A percentile compares a stretch with the other conserved stretches of the same genome.
Evolutionary conservation across 2,329 filamentous ascomycete genomes (phyloP).

Genomic region (Cercospora zeina): DNA sequence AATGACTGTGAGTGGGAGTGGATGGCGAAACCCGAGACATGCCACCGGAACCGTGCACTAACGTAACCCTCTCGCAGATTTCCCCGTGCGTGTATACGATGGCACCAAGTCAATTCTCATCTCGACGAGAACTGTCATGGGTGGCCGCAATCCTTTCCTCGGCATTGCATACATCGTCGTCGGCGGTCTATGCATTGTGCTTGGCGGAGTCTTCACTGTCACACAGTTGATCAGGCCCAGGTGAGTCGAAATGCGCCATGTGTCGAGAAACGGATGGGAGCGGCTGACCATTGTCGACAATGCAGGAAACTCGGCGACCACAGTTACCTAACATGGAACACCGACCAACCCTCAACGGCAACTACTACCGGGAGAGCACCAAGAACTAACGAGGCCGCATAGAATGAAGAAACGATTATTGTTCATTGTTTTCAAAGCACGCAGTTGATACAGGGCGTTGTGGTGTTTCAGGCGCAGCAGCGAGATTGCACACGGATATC

Average conservation of each 20-base stretch:
- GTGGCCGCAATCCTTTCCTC: slow-evolving; percentile 91
- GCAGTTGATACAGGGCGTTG: slow-evolving; percentile 25
- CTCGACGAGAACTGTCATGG: slow-evolving; percentile 87
- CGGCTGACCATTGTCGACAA: slow-evolving; percentile 13
- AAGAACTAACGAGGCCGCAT: slow-evolving; percentile 38
- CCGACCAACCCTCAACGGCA: slow-evolving; percentile 61
- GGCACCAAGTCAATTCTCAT: slow-evolving; percentile 89
- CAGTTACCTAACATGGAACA: slow-evolving; percentile 96
- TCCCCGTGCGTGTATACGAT: slow-evolving; percentile 73
- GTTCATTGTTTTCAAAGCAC: slow-evolving; percentile 28
- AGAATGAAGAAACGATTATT: slow-evolving; percentile 22
- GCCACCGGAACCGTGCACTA: slow-evolving; percentile 13
- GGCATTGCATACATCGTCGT: slow-evolving; percentile 96
- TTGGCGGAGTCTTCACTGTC: slow-evolving; percentile 84
- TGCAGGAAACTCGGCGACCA: slow-evolving; percentile 93
- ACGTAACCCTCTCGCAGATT: slow-evolving; percentile 58
- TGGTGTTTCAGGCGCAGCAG: slow-evolving; percentile 27
- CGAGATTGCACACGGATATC: slow-evolving; percentile 20
- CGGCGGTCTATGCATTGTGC: slow-evolving; percentile 84
- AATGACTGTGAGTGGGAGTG: slow-evolving; percentile 66
- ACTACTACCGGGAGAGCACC: slow-evolving; percentile 51
- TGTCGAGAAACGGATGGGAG: neutral
- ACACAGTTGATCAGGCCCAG: slow-evolving; percentile 89
- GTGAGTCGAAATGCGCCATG: slow-evolving; percentile 51
- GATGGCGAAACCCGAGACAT: slow-evolving; percentile 10